These are phyloP conservation scores for Myxozyma kluyveri DNA, from an alignment of 805 yeast species.

Conservation along the genomic window DNA sequence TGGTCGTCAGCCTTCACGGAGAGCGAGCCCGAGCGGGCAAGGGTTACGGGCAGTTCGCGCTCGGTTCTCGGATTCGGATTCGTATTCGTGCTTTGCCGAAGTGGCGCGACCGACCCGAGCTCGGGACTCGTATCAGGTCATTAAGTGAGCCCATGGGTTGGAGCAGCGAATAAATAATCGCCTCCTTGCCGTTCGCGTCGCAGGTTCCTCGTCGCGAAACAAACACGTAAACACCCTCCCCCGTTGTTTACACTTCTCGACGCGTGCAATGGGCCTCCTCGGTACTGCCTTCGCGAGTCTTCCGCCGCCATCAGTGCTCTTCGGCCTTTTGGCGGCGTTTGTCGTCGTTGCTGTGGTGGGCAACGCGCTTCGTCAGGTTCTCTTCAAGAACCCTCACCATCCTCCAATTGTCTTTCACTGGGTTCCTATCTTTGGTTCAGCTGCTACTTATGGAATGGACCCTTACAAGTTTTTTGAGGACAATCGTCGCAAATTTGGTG, in stretches of 20 bases:
- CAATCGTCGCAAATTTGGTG: constrained; percentile 82
- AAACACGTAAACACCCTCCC: too few species aligned
- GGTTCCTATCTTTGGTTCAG: constrained; percentile 95
- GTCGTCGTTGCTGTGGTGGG: constrained; percentile 22
- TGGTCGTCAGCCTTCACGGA: too few species aligned
- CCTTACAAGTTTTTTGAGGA: constrained; percentile 86
- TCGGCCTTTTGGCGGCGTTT: constrained; percentile 3
- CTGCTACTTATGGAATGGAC: constrained; percentile 83
- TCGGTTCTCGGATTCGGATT: neutral
- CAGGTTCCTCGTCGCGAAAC: too few species aligned
- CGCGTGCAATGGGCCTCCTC: neutral
- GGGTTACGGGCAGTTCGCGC: too few species aligned
- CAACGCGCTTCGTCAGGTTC: constrained; percentile 39
- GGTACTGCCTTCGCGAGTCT: neutral
- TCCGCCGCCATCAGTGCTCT: constrained; percentile 1
- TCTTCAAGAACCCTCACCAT: constrained; percentile 52
- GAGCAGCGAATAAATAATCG: neutral
- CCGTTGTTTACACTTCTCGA: neutral
- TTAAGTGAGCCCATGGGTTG: too few species aligned
- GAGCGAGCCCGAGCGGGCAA: too few species aligned
- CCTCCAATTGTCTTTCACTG: constrained; percentile 89
- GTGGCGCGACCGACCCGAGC: neutral
- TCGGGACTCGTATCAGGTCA: neutral
- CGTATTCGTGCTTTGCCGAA: neutral
- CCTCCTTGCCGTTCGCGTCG: neutral